These are phyloP conservation scores for Cenchrus purpureus DNA, from an alignment of 176 grass and related monocot genomes.

Conservation along the genomic window DNA sequence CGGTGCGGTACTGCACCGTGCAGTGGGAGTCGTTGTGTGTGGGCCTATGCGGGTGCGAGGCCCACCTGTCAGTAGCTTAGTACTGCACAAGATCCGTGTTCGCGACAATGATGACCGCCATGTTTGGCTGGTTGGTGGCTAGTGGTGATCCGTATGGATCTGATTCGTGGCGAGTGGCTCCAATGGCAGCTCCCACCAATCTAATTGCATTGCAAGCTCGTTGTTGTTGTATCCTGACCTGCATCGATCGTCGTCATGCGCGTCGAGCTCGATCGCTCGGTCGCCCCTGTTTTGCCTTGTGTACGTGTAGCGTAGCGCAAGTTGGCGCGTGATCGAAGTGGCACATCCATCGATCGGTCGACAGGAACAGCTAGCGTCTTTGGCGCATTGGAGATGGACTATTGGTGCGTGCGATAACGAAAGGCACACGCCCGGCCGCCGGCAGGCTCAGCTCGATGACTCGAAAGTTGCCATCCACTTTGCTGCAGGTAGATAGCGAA, in stretches of 20 bases:
- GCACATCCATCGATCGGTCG: background rate
- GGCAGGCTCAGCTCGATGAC: background rate
- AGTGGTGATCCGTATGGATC: too few relatives aligned
- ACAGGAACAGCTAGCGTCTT: constrained; percentile 21
- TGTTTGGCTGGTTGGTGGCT: too few relatives aligned
- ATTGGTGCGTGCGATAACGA: constrained; percentile 15
- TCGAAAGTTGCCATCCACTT: constrained; percentile 4
- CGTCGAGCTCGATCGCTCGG: too few relatives aligned
- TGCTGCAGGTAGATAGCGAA: background rate
- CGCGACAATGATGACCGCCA: too few relatives aligned
- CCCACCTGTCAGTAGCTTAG: too few relatives aligned
- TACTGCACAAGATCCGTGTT: too few relatives aligned
- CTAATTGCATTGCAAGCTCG: too few relatives aligned
- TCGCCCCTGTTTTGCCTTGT: background rate
- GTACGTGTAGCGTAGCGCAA: background rate
- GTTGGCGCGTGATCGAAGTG: constrained; percentile 30
- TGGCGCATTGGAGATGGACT: background rate
- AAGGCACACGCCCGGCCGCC: constrained; percentile 22
- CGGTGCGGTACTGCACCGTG: too few relatives aligned
- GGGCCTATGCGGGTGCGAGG: too few relatives aligned
- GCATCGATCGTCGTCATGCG: background rate
- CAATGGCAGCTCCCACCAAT: background rate
- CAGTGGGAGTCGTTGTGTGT: too few relatives aligned
- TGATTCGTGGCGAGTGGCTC: background rate
- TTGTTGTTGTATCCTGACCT: too few relatives aligned